A percentile compares a stretch with the other conserved stretches of the same genome.
phyloP scores from a whole-genome alignment of 1,139 yeast species.

The Pichia sp. region DNA sequence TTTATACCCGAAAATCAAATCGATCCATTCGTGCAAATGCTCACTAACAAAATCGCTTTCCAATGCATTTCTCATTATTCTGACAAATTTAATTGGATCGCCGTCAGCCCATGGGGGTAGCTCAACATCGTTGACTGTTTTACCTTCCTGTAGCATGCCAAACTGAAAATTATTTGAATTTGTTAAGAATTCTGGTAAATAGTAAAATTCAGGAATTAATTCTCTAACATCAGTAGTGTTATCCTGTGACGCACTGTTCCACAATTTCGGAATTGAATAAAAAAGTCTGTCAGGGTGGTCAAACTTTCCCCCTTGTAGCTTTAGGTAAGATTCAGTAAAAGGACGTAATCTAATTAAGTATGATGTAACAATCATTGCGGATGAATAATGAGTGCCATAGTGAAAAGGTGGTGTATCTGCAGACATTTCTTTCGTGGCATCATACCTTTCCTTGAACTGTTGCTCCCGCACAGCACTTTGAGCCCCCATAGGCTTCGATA shows the following conservation, averaged over 20 bases:
- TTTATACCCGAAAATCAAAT: conserved; percentile 71
- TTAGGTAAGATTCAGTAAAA: conserved; percentile 68
- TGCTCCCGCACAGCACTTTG: conserved; percentile 56
- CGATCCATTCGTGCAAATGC: conserved; percentile 77
- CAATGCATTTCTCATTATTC: conserved; percentile 72
- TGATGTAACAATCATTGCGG: conserved; percentile 87
- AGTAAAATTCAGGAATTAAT: conserved; percentile 78
- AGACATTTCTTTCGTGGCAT: conserved; percentile 52
- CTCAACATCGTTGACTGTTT: conserved; percentile 52
- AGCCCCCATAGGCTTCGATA: conserved; percentile 88
- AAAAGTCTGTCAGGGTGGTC: conserved; percentile 84
- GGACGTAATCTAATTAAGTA: conserved; percentile 73
- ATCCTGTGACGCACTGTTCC: conserved; percentile 74
- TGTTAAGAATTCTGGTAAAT: conserved; percentile 66
- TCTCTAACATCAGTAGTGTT: conserved; percentile 85
- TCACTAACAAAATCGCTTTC: conserved; percentile 77
- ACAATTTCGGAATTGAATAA: conserved; percentile 65
- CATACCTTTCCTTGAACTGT: conserved; percentile 64
- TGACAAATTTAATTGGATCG: conserved; percentile 67
- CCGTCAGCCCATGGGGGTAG: conserved; percentile 81
- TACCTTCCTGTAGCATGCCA: conserved; percentile 64
- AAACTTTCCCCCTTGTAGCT: conserved; percentile 80
- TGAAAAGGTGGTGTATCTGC: conserved; percentile 65
- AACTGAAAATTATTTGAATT: conserved; percentile 64
- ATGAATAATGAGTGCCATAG: conserved; percentile 88